Conservation (phyloP, 2,329 filamentous ascomycete genomes). For the Sporothrix inflata region DNA sequence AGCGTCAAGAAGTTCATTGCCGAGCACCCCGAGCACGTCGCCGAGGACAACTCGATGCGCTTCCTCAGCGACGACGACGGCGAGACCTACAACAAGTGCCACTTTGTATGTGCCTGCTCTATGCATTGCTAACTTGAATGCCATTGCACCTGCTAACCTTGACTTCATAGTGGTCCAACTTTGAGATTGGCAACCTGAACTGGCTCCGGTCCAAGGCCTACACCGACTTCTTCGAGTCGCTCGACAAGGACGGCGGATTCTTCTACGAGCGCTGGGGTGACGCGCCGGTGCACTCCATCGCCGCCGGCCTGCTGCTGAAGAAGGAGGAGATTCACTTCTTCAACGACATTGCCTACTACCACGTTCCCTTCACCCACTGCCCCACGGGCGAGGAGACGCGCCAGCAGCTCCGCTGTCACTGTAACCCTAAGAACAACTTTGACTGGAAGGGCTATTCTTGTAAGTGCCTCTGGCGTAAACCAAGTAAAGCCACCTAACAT, state of each 20-base stretch:
- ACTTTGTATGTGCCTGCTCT: conserved; percentile 71
- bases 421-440: conserved; percentile 96
- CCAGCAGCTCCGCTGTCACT: conserved; percentile 86
- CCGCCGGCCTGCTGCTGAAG: conserved; percentile 80
- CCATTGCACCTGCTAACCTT: background rate
- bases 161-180: conserved; percentile 87
- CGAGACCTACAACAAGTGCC: conserved; percentile 93
- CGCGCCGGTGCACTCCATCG: conserved; percentile 97
- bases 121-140: conserved; percentile 35
- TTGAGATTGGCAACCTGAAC: conserved; percentile 90
- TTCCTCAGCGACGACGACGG: conserved; percentile 93
- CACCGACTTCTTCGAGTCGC: conserved; percentile 83
- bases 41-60: conserved; percentile 79
- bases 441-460: conserved; percentile 99
- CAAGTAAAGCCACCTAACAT: background rate
- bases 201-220: conserved; percentile 92
- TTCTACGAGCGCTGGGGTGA: conserved; percentile 94
- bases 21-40: conserved; percentile 85
- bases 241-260: conserved; percentile 92
- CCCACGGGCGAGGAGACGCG: conserved; percentile 86
- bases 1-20: conserved; percentile 93
- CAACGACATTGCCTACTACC: conserved; percentile 97
- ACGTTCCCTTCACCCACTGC: conserved; percentile 97
- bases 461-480: conserved; percentile 53
- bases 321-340: conserved; percentile 98